These are phyloP conservation scores for Candida sphagnicola DNA, from an alignment of 805 yeast genomes.

Conservation along the genomic window DNA sequence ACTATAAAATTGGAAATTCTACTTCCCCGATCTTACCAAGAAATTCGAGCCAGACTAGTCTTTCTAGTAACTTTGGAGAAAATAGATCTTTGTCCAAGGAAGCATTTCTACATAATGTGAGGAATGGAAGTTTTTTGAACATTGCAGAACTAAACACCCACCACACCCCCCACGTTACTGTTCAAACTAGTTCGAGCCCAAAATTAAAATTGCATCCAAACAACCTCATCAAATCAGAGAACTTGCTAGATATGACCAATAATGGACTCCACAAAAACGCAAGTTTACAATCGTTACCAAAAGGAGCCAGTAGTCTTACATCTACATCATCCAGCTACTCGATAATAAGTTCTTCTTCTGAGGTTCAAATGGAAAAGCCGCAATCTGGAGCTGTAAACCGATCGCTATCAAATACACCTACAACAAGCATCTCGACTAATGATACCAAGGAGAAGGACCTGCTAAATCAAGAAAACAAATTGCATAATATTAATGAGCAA, in stretches of 20 bases:
- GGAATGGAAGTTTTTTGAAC: neutral
- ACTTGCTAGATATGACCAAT: neutral
- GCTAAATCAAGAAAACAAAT: neutral
- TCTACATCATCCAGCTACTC: constrained; percentile 2
- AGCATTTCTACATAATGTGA: neutral
- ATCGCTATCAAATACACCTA: neutral
- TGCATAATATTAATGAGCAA: neutral
- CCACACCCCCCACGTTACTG: too few relatives aligned
- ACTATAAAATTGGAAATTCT: neutral
- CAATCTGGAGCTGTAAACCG: neutral
- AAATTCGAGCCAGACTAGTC: neutral
- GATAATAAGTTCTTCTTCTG: neutral
- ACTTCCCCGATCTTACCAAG: neutral
- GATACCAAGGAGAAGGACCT: constrained; percentile 1
- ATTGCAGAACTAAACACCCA: neutral
- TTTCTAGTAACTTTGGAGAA: neutral
- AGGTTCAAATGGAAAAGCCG: neutral
- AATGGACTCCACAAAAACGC: neutral
- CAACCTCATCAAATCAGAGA: neutral
- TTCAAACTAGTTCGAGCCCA: neutral
- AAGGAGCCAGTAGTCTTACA: neutral
- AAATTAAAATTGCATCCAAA: neutral
- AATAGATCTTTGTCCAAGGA: neutral
- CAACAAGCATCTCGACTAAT: neutral
- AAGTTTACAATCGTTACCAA: constrained; percentile 3